phyloP scores from a whole-genome alignment of 2,329 filamentous ascomycete species.

The Emmonsiellopsis sp. region DNA sequence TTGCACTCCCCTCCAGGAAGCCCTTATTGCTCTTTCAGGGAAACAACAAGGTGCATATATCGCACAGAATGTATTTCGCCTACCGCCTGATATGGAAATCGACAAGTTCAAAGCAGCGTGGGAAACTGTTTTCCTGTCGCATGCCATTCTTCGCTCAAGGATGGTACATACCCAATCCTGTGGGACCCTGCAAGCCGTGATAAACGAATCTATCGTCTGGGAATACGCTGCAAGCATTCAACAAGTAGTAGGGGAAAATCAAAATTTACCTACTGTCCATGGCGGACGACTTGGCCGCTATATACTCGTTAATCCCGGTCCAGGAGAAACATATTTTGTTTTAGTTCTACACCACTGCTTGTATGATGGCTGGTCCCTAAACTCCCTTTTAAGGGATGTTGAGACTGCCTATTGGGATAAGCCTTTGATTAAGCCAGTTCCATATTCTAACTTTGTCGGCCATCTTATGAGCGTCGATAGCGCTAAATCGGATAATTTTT shows the following conservation, averaged over 20 bases:
- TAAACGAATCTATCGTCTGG: slow-evolving; percentile 16
- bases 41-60: slow-evolving; percentile 32
- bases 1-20: slow-evolving; percentile 34
- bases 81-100: slow-evolving; percentile 23
- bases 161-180: slow-evolving; percentile 18
- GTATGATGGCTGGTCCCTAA: slow-evolving; percentile 30
- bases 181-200: slow-evolving; percentile 21
- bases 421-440: slow-evolving; percentile 5
- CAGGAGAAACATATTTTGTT: slow-evolving; percentile 19
- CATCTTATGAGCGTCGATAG: slow-evolving; percentile 10
- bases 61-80: slow-evolving; percentile 25
- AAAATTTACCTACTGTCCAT: slow-evolving; percentile 5
- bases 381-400: slow-evolving; percentile 11
- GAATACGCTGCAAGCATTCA: slow-evolving; percentile 6
- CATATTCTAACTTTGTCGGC: slow-evolving; percentile 13
- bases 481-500: slow-evolving; percentile 26
- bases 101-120: slow-evolving; percentile 29
- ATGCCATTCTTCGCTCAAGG: slow-evolving; percentile 34
- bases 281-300: slow-evolving; percentile 9
- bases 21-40: slow-evolving; percentile 29
- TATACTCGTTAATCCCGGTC: slow-evolving; percentile 2
- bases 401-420: slow-evolving; percentile 8
- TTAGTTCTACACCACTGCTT: slow-evolving; percentile 35
- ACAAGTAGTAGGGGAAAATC: slow-evolving; percentile 5
- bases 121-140: slow-evolving; percentile 23